Base-by-base conservation (phyloP, 805 yeast genomes). In the Jamesozyma hellenica region DNA sequence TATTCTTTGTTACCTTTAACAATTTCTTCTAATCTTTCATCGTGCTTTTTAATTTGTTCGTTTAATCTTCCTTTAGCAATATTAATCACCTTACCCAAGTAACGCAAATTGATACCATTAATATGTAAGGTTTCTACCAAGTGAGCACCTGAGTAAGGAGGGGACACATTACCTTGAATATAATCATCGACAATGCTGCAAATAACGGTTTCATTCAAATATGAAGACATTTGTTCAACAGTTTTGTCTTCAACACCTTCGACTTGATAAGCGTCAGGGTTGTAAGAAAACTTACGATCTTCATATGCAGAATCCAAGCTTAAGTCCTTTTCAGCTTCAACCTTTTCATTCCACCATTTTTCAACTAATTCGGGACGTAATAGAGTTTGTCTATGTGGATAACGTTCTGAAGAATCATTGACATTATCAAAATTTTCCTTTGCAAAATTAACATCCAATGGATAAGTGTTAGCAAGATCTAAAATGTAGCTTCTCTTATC, bases 281-380 rank as follows among this genome's bases (percentile, higher is more conserved):
- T 87, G 56, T 86, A 69, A 2, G 75, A 58, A 54, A 74, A 79
- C 39, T 67, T 45, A 15, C 65, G 63, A 42, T 63, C 66, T n/a
- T 62, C 63, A 29, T 50, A 55, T 12, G 60, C 65, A 39, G 63
- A 65, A 41, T 74, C 49, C 15, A 51, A 36, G 12, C 45, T 44
- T 14, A 49, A 31, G 18, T 47, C 50, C 19, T 52, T 52, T 8
- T 51, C 50, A 13, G 35, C 67, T 13, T 82, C 73, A 3, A 82
- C 71, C 55, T 79, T 75, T 43, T 75, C 61, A 54, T 74, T 74
- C 80, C 92, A 85, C 96, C 95, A 90, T 51, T 79, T 84, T 49
- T 79, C 90, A 35, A 90, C 76, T 14, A 95, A 92, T 64, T 90
- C 97, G 47, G 77, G 78, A 64, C 97, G 79, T 34, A 90, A 54